A percentile compares a stretch with the other conserved stretches of the same genome.
Conservation (phyloP, 345 rosid species). For the Chamaenerion angustifolium region DNA sequence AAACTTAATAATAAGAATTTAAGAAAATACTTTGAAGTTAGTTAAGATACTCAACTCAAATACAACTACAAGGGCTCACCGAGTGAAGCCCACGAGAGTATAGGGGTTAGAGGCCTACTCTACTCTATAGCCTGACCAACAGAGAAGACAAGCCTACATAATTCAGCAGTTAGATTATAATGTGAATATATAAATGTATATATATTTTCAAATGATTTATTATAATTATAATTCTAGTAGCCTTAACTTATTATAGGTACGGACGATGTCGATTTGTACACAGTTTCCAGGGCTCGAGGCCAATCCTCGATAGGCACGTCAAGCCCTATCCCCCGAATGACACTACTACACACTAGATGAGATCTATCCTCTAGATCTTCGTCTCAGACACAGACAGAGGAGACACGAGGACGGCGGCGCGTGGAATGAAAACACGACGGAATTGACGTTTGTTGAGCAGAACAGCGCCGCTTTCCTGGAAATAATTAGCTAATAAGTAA, state of each 20-base stretch:
- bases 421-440: neutral
- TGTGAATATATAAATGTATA: too few species aligned
- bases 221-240: neutral
- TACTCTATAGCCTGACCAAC: too few species aligned
- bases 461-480: constrained; percentile 8
- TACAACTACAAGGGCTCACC: too few species aligned
- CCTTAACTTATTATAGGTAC: neutral
- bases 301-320: neutral
- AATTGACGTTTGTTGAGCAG: too few species aligned
- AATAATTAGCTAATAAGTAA: neutral
- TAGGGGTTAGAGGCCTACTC: too few species aligned
- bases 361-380: constrained; percentile 6
- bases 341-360: neutral
- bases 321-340: neutral
- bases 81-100: too few species aligned
- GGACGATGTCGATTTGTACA: neutral
- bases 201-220: neutral
- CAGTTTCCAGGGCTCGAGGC: constrained; percentile 5
- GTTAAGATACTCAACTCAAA: too few species aligned
- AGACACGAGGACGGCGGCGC: neutral
- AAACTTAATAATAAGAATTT: too few species aligned
- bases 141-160: too few species aligned
- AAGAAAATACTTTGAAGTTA: too few species aligned
- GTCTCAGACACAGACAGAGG: constrained; percentile 3
- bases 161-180: too few species aligned